Base-by-base conservation (phyloP, 148 eudicot species). In the Mesembryanthemum crystallinum region DNA sequence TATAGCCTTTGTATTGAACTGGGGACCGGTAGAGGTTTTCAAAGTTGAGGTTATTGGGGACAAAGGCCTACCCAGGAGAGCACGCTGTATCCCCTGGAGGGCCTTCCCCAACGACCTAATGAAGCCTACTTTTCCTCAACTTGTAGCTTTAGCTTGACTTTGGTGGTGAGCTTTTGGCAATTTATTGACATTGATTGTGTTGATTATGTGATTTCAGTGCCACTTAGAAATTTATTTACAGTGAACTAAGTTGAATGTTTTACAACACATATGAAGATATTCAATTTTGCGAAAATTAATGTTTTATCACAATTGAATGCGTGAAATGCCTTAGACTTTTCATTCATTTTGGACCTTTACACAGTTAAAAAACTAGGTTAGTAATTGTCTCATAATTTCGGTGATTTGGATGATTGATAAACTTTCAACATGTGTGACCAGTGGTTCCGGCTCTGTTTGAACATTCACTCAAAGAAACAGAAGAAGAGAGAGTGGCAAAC, bases 361-460 rank as follows among this genome's bases (percentile, higher is more conserved):
- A 27, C 28, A 20, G 70, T 64, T 62, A 29, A 59, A 43, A 25
- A 27, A 61, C 10, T 63, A 43, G n/a, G 15, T 14, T 12, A 52
- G 42, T 62, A 54, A 30, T 75, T 28, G 67, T 7, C 21, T 76
- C 12, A 35, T 52, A 21, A 28, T 42, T 59, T 77, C 23, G 28
- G 9, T 54, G 60, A 49, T 77, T 30, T 68, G 52, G 73, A 13
- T 64, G 27, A 65, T 65, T 43, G 69, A 0, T 43, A 8, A 60
- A 61, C 47, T 28, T 24, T 37, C 28, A 57, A n/a, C 47, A 9
- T 62, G 74, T 61, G 43, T 68, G 33, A 45, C 43, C 91, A 95
- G 98, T 95, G 85, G 91, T 92, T 51, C 98, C 98, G n/a, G 87
- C 89, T 81, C 81, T 95, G 55, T 95, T 95, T 80, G 86, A 87